phyloP scores from a whole-genome alignment of 164 flowering plant species.

The Vitis rotundifolia region DNA sequence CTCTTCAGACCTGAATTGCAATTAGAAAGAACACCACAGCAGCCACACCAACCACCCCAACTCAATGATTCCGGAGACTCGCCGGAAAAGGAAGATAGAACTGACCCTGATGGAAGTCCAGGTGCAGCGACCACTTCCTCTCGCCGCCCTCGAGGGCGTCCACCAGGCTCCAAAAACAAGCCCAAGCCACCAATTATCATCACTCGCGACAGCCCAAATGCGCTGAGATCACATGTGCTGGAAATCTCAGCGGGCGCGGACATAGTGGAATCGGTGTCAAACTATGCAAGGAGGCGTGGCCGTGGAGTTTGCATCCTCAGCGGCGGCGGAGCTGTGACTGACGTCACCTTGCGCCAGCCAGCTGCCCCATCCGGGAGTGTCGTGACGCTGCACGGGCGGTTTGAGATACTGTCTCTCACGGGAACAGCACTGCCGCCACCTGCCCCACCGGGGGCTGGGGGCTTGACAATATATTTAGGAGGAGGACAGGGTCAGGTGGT shows the following conservation, averaged over 20 bases:
- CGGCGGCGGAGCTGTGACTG: constrained; percentile 30
- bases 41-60: background rate
- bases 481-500: constrained; percentile 31
- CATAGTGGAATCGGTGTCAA: constrained; percentile 20
- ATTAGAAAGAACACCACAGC: constrained; percentile 11
- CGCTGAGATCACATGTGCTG: constrained; percentile 27
- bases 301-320: constrained; percentile 31
- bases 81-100: constrained; percentile 4
- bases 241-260: constrained; percentile 28
- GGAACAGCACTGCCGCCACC: constrained; percentile 27
- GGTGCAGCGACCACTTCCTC: constrained; percentile 6
- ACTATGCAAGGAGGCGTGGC: constrained; percentile 27
- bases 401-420: constrained; percentile 21
- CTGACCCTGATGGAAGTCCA: constrained; percentile 2
- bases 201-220: constrained; percentile 33
- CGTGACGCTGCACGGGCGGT: constrained; percentile 23
- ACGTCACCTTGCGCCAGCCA: constrained; percentile 28
- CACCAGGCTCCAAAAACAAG: constrained; percentile 35
- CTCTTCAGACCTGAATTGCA: constrained; percentile 25
- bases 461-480: constrained; percentile 18
- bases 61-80: constrained; percentile 4
- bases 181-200: constrained; percentile 32
- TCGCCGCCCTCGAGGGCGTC: constrained; percentile 32
- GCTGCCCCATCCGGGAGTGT: constrained; percentile 24
- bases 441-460: constrained; percentile 23